Conservation (phyloP, 2,329 filamentous ascomycete genomes). For the Diplodia corticola region DNA sequence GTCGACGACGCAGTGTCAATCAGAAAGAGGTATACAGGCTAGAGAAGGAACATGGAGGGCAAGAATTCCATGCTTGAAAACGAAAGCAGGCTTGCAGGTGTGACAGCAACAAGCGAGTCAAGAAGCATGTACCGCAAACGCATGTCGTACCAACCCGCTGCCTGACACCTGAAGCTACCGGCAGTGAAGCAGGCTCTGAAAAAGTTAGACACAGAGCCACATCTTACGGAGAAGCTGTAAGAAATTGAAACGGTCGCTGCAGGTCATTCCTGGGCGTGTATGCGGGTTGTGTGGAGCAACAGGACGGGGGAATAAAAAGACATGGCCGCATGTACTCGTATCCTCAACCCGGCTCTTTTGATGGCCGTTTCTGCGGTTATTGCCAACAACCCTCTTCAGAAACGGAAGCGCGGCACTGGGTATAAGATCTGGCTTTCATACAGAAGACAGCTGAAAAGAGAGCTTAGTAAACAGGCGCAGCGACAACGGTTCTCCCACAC, state of each 20-base stretch:
- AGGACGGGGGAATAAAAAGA: neutral
- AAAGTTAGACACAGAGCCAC: neutral
- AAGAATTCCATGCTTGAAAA: neutral
- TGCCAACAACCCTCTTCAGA: neutral
- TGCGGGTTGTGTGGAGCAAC: neutral
- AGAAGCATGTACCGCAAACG: too few relatives aligned
- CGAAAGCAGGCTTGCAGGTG: too few relatives aligned
- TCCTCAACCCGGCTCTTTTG: neutral
- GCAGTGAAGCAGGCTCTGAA: neutral
- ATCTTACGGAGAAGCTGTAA: too few relatives aligned
- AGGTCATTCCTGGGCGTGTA: too few relatives aligned
- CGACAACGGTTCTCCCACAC: neutral
- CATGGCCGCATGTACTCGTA: too few relatives aligned
- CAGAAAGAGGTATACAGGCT: neutral
- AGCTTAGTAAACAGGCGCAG: neutral
- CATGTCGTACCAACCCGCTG: neutral
- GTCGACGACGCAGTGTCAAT: neutral
- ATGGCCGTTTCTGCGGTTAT: neutral
- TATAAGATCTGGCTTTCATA: neutral
- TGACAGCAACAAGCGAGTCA: too few relatives aligned
- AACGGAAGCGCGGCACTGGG: neutral
- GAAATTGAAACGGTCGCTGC: too few relatives aligned
- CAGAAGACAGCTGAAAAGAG: neutral
- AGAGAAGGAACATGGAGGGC: neutral
- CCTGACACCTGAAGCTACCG: neutral